Base-by-base conservation (phyloP, 768 basidiomycete species). In the Agaricus blazei region DNA sequence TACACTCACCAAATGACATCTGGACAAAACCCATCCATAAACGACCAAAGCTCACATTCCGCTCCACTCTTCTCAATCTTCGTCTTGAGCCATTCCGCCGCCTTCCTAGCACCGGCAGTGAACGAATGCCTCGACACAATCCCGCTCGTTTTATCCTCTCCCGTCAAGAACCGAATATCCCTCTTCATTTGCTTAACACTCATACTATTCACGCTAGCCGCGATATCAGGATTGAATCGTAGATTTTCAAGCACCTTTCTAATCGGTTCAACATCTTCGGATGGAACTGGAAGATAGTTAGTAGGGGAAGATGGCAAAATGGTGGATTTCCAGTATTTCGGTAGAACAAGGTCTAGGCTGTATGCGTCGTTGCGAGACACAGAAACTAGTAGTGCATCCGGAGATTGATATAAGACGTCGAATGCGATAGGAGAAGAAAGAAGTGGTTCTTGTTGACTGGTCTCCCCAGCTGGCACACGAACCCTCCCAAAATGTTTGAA, bases 121-220 rank as follows among this genome's bases (percentile, higher is more conserved):
- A 94, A 96, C 8, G 89, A 90, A 65, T 94, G 91, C n/a, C 94
- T 79, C 1, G 85, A 87, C 29, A 83, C 60, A 60, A 95, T 88
- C 9, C 81, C 81, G 8, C 88, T 90, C 41, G 70, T 68, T n/a
- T 72, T 75, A 61, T 87, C 84, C 67, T 97, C 93, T 48, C 92
- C 93, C 0, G 93, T 93, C 56, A 97, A 82, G 66, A 83, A 94
- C 50, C 84, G 79, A 45, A 94, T 78, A 67, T 92, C 88, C 42
- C 79, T 76, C 56, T 75, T 74, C 71, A 96, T 81, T 61, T 83
- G 79, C 9, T 78, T 67, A 12, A 87, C 60, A 29, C 86, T 87
- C 53, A 96, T 76, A 48, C 84, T 83, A 56, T 81, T 77, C 26
- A 93, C 81, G 54, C 89, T 74, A 37, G 78, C 72, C 14, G 90